These are phyloP conservation scores for Haemoproteus tartakovskyi DNA, from an alignment of 169 alveolate species.

Conservation along the genomic window DNA sequence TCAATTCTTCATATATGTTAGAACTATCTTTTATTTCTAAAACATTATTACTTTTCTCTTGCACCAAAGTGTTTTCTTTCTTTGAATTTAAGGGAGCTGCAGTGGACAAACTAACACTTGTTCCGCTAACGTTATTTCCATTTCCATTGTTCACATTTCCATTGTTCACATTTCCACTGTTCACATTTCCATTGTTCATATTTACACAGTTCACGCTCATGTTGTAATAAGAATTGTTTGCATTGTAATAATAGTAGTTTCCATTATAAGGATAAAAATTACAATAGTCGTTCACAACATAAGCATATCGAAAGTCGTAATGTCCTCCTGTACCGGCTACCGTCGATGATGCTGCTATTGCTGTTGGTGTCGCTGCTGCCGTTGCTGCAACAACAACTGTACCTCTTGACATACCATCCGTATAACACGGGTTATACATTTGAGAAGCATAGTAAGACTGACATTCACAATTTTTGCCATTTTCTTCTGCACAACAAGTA, in stretches of 20 bases:
- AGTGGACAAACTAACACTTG: no score
- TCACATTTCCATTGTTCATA: background rate
- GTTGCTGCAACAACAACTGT: background rate
- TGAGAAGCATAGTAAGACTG: conserved; percentile 24
- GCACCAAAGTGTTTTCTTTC: conserved; percentile 30
- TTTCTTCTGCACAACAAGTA: conserved; percentile 32
- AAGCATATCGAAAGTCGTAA: background rate
- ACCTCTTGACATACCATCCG: background rate
- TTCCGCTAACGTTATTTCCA: background rate
- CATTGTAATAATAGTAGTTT: background rate
- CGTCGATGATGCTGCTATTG: background rate
- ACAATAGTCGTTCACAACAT: no score
- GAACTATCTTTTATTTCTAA: conserved; percentile 11
- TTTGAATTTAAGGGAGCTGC: background rate
- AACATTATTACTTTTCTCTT: conserved; percentile 38
- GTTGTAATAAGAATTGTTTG: background rate
- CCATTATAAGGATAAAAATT: no score
- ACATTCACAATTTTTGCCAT: conserved; percentile 18
- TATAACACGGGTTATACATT: conserved; percentile 10
- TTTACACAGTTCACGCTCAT: background rate
- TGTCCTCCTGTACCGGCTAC: background rate
- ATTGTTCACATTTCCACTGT: background rate
- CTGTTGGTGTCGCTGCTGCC: background rate
- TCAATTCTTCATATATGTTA: conserved; percentile 36
- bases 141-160: background rate